phyloP scores from a whole-genome alignment of 257 asterid genomes.

The Sherardia arvensis region DNA sequence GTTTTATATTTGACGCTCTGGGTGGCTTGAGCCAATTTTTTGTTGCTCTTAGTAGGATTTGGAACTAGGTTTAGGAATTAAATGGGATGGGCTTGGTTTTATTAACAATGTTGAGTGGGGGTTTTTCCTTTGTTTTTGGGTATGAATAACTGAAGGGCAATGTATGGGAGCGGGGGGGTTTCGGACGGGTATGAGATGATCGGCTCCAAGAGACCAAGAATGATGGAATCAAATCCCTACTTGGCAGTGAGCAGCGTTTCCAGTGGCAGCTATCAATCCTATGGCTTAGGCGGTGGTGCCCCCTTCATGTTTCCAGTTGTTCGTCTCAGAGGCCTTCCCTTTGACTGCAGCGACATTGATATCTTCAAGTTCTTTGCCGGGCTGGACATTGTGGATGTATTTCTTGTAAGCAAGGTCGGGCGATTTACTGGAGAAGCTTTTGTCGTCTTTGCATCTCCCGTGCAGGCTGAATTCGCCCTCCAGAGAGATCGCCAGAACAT shows the following conservation, averaged over 20 bases:
- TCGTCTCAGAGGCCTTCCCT: slow-evolving; percentile 89
- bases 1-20: neutral
- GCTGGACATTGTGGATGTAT: slow-evolving; percentile 77
- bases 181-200: slow-evolving; percentile 99
- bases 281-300: slow-evolving; percentile 42
- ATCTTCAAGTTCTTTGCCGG: slow-evolving; percentile 78
- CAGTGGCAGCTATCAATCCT: slow-evolving; percentile 31
- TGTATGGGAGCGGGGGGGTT: slow-evolving; percentile 99
- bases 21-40: slow-evolving; percentile 10
- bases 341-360: slow-evolving; percentile 71
- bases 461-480: slow-evolving; percentile 86
- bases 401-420: slow-evolving; percentile 72
- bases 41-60: slow-evolving; percentile 16
- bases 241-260: slow-evolving; percentile 89
- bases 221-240: slow-evolving; percentile 99
- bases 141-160: slow-evolving; percentile 91
- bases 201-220: slow-evolving; percentile 99
- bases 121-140: slow-evolving; percentile 57
- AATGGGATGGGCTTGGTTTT: slow-evolving; percentile 92
- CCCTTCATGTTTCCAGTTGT: slow-evolving; percentile 68
- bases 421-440: slow-evolving; percentile 86
- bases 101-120: slow-evolving; percentile 98
- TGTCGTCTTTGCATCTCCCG: slow-evolving; percentile 69
- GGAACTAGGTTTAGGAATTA: slow-evolving; percentile 45
- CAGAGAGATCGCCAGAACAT: slow-evolving; percentile 78